Base-by-base conservation (phyloP, 2,329 filamentous ascomycete genomes). In the Allantophomopsis cytisporea region DNA sequence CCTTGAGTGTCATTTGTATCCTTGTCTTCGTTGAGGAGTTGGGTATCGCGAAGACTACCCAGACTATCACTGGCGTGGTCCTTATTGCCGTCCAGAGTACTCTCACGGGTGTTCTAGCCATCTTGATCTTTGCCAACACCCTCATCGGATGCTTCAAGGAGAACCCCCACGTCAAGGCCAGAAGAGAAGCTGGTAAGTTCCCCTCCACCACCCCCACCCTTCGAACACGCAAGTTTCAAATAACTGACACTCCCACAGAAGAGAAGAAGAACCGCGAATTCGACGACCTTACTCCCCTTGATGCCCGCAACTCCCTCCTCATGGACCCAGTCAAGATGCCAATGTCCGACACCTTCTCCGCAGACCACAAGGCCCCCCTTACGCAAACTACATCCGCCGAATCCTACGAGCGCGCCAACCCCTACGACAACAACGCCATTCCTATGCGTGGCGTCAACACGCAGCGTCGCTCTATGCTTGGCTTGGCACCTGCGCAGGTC, bases 11-110 rank as follows among this genome's bases (percentile, higher is more conserved):
- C 6, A 71, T 76, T 40, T 94, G 88, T 63, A 85, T 96, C 50
- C 64, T 98, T 47, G 69, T 96, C 38, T 98, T 96, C 52, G 89
- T 96, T 20, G 83, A 96, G 56, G 81, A 96, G 62, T 77, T 98
- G 39, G 84, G 83, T 41, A 80, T 98, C 49, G 72, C 78, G 5
- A 80, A 95, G 60, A 94, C 88, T 8, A 95, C 89, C 8, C 86
- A 95, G 66, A 96, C 91, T 0, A 75, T 96, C 37, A 89, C 85
- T 13, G 91, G 91, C 40, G 76, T 96, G n/a, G 84, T 87, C 13
- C 71, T 98, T 43, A 91, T 96, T 48, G 85, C 80, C n/a, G 71
- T 96, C 5, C 91, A 98, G 61, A 84, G 84, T 0, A 73, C 80
- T 0, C 64, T 98, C 48, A 94, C 88, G 5, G 87, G 73, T 45